A percentile compares a stretch with the other conserved stretches of the same genome.
These are phyloP conservation scores for Clarireedia hainanense DNA, from an alignment of 2,329 filamentous ascomycete species.

Conservation along the genomic window DNA sequence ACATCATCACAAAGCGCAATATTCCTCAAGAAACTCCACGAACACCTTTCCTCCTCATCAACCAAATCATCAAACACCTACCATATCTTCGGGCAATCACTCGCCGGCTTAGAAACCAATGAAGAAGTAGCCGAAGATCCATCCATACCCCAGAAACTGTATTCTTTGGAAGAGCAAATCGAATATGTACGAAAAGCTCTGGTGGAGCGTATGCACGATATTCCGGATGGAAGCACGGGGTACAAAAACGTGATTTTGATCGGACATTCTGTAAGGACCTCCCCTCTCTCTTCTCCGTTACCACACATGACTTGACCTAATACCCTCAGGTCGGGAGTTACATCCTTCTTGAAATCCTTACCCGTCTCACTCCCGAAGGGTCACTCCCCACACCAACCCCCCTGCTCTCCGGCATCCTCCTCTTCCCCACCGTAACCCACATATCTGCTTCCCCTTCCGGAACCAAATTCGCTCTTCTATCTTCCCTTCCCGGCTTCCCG, in stretches of 20 bases:
- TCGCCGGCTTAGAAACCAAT: slow-evolving; percentile 47
- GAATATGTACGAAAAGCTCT: slow-evolving; percentile 16
- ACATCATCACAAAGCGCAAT: slow-evolving; percentile 25
- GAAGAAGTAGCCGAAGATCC: slow-evolving; percentile 38
- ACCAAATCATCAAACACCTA: slow-evolving; percentile 23
- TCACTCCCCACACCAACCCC: slow-evolving; percentile 21
- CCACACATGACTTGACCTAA: slow-evolving; percentile 25
- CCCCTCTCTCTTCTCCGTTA: slow-evolving; percentile 54
- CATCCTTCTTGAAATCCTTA: slow-evolving; percentile 60
- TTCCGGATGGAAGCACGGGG: slow-evolving; percentile 24
- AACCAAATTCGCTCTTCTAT: slow-evolving; percentile 39
- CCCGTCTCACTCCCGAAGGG: slow-evolving; percentile 26
- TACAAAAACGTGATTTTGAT: slow-evolving; percentile 58
- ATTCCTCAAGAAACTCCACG: slow-evolving; percentile 54
- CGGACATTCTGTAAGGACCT: slow-evolving; percentile 68
- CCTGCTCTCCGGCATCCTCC: slow-evolving; percentile 44
- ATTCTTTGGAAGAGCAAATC: slow-evolving; percentile 47
- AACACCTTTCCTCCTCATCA: slow-evolving; percentile 39
- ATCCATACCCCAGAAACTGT: slow-evolving; percentile 20
- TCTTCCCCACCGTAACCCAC: slow-evolving; percentile 70
- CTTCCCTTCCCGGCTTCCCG: slow-evolving; percentile 28
- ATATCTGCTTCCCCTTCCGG: slow-evolving; percentile 58
- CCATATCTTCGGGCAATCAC: slow-evolving; percentile 50
- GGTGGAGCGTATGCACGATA: slow-evolving; percentile 15
- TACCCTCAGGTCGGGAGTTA: slow-evolving; percentile 45